Evolutionary conservation across 768 basidiomycete genomes (phyloP).

Genomic region (Mycena crocata): DNA sequence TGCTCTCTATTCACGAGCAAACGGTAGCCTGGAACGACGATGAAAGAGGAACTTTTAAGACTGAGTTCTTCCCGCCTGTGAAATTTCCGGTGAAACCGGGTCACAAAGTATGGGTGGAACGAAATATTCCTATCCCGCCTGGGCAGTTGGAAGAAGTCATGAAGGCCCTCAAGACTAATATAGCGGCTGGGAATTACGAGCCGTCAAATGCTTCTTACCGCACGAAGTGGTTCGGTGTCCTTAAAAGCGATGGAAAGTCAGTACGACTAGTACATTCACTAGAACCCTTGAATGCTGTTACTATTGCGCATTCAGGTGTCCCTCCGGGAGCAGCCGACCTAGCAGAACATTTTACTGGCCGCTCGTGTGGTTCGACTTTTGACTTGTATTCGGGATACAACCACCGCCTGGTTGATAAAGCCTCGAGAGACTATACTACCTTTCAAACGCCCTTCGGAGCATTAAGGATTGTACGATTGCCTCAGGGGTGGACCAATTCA

Average conservation of each 20-base stretch:
- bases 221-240: slow-evolving; percentile 22
- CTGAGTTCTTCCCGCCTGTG: neutral
- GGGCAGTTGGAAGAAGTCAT: slow-evolving; percentile 32
- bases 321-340: slow-evolving; percentile 25
- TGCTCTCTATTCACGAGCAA: slow-evolving; percentile 11
- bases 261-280: slow-evolving; percentile 31
- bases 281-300: slow-evolving; percentile 41
- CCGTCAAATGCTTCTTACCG: slow-evolving; percentile 6
- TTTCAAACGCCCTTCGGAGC: slow-evolving; percentile 44
- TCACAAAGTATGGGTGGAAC: neutral
- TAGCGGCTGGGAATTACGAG: neutral
- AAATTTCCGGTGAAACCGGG: no score
- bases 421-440: slow-evolving; percentile 45
- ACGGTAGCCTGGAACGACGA: slow-evolving; percentile 34
- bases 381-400: slow-evolving; percentile 43
- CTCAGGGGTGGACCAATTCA: slow-evolving; percentile 44
- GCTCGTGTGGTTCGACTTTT: no score
- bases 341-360: slow-evolving; percentile 7
- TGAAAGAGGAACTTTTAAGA: slow-evolving; percentile 23
- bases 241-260: slow-evolving; percentile 31
- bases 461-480: slow-evolving; percentile 35
- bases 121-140: slow-evolving; percentile 34
- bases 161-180: neutral
- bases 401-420: slow-evolving; percentile 36
- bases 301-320: slow-evolving; percentile 31